Conservation (phyloP, 2,329 filamentous ascomycete species). For the Chrysosporium queenslandicum region DNA sequence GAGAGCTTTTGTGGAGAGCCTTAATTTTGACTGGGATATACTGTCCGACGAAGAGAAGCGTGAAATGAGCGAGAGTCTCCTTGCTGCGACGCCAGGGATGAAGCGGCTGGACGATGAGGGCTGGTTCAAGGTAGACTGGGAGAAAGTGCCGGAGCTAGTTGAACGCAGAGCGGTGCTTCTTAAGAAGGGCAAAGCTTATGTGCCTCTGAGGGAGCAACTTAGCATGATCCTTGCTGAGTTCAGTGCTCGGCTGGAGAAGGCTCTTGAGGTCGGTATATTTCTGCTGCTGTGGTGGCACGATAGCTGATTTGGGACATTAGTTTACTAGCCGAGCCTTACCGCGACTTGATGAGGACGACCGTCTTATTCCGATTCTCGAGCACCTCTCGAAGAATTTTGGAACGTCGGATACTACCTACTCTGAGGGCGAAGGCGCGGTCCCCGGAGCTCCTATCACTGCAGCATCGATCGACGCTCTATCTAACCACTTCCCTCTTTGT, state of each 20-base stretch:
- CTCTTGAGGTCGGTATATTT: slow-evolving; percentile 58
- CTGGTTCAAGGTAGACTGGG: slow-evolving; percentile 97
- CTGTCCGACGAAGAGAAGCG: slow-evolving; percentile 71
- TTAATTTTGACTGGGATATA: slow-evolving; percentile 76
- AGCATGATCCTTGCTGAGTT: slow-evolving; percentile 89
- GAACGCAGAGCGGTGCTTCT: slow-evolving; percentile 69
- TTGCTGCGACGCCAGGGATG: slow-evolving; percentile 45
- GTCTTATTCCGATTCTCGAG: slow-evolving; percentile 62
- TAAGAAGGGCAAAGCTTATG: slow-evolving; percentile 75
- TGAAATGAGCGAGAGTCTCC: slow-evolving; percentile 53
- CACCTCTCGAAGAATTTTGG: slow-evolving; percentile 95
- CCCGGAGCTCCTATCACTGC: slow-evolving; percentile 66
- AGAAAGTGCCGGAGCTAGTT: slow-evolving; percentile 79
- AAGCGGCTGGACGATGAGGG: slow-evolving; percentile 59
- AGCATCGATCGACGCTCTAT: slow-evolving; percentile 66
- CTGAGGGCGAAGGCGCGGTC: slow-evolving; percentile 53
- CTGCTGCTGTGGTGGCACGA: background rate
- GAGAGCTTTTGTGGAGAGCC: slow-evolving; percentile 60
- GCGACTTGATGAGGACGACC: slow-evolving; percentile 89
- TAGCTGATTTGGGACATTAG: slow-evolving; percentile 33
- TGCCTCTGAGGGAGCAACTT: slow-evolving; percentile 74
- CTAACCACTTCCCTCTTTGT: slow-evolving; percentile 77
- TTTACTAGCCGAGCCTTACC: slow-evolving; percentile 84
- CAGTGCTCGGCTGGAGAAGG: slow-evolving; percentile 63
- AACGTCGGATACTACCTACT: slow-evolving; percentile 77